Conservation (phyloP, 2,329 filamentous ascomycete species). For the Trichophyton rubrum region DNA sequence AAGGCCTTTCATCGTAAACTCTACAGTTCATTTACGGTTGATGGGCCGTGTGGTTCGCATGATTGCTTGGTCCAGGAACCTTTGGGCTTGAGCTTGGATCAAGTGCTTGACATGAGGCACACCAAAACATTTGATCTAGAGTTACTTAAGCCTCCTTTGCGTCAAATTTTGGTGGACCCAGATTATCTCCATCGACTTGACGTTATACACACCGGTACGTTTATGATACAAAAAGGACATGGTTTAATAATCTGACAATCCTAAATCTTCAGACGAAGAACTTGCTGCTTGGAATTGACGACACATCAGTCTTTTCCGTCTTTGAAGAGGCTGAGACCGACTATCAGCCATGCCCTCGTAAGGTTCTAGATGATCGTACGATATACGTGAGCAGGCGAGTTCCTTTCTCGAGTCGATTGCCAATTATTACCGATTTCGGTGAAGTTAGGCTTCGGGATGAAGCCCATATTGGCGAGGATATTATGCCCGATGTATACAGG, state of each 20-base stretch:
- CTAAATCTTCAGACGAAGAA: conserved; percentile 8
- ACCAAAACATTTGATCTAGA: conserved; percentile 7
- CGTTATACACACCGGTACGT: conserved; percentile 8
- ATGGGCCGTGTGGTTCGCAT: conserved; percentile 5
- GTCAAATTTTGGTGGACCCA: conserved; percentile 5
- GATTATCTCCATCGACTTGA: conserved; percentile 6
- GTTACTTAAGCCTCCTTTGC: conserved; percentile 7
- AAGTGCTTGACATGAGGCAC: conserved; percentile 9
- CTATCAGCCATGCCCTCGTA: conserved; percentile 7
- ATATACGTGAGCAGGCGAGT: conserved; percentile 10
- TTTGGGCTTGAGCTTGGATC: conserved; percentile 9
- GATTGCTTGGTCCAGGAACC: conserved; percentile 11
- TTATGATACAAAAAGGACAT: too few species aligned
- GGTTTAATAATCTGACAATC: too few species aligned
- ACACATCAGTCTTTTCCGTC: conserved; percentile 4
- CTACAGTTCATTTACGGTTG: conserved; percentile 11
- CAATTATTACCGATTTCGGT: conserved; percentile 11
- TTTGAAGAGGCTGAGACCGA: conserved; percentile 11
- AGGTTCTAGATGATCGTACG: conserved; percentile 10
- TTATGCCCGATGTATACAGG: conserved; percentile 17
- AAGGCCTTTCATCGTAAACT: conserved; percentile 7
- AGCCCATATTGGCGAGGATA: conserved; percentile 8
- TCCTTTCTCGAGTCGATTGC: neutral
- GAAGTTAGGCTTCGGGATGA: conserved; percentile 3
- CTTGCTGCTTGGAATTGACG: conserved; percentile 7